Evolutionary conservation across 192 early-diverging fungal genomes (phyloP).

Genomic region (Physocladia obscura): DNA sequence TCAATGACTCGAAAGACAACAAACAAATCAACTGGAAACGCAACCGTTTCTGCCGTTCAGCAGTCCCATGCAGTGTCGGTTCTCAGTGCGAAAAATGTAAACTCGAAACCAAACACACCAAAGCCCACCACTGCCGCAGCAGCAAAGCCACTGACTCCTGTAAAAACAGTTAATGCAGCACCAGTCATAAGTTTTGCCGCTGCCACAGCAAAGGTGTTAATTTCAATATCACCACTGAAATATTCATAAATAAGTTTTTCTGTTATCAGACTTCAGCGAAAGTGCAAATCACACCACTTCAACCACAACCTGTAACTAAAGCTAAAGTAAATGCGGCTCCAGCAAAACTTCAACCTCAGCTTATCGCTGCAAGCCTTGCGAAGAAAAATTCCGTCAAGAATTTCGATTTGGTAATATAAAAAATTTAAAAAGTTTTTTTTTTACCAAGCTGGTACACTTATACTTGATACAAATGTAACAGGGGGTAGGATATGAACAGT

Average conservation of each 20-base stretch:
- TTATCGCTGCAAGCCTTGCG: too few species aligned
- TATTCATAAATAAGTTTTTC: not conserved
- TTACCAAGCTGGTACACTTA: too few species aligned
- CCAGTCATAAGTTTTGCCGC: not conserved
- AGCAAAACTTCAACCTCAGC: too few species aligned
- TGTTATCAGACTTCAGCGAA: not conserved
- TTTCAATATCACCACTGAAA: not conserved
- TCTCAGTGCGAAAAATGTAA: slow-evolving; percentile 9
- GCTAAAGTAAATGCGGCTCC: not conserved
- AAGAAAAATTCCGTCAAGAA: not conserved
- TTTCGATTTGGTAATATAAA: not conserved
- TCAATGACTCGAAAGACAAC: not conserved
- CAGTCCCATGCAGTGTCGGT: slow-evolving; percentile 2
- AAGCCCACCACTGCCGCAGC: not conserved
- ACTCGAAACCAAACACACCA: not conserved
- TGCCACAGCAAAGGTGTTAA: not conserved
- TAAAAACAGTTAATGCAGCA: not conserved
- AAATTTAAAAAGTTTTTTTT: too few species aligned
- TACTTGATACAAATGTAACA: too few species aligned
- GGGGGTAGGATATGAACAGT: slow-evolving; percentile 15
- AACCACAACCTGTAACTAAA: slow-evolving; percentile 12
- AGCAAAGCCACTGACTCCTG: not conserved
- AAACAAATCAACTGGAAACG: not conserved
- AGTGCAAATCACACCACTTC: not conserved
- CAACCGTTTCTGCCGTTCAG: slow-evolving; percentile 19